phyloP scores from a whole-genome alignment of 2,329 filamentous ascomycete species.

The Daldinia sp. region DNA sequence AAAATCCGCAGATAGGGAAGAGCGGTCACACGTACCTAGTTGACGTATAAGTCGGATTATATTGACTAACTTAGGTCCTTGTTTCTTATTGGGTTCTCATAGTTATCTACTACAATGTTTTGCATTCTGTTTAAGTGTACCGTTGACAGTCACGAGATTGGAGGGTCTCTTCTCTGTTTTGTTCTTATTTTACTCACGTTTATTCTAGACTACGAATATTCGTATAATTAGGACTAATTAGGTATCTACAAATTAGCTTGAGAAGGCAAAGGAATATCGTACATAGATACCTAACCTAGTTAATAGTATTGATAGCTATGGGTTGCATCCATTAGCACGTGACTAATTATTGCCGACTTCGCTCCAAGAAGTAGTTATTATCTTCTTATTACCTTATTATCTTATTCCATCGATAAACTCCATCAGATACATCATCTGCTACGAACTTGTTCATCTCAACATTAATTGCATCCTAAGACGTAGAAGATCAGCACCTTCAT shows the following conservation, averaged over 20 bases:
- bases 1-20: background rate
- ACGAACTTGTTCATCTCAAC: background rate
- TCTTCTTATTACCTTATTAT: background rate
- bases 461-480: no score
- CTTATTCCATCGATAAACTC: background rate
- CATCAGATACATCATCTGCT: background rate
- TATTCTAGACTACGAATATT: background rate
- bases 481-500: background rate
- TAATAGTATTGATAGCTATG: no score
- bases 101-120: background rate
- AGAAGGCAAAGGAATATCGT: background rate
- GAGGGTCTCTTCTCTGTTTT: background rate
- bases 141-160: background rate
- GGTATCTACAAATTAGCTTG: background rate
- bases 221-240: background rate
- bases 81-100: background rate
- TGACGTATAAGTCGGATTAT: background rate
- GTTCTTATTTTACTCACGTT: background rate
- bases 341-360: constrained; percentile 9
- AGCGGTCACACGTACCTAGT: background rate
- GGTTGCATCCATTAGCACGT: background rate
- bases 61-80: background rate
- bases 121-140: background rate
- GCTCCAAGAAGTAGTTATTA: background rate
- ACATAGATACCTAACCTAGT: background rate